phyloP scores from a whole-genome alignment of 805 yeast species.

The Kazachstania martiniae region DNA sequence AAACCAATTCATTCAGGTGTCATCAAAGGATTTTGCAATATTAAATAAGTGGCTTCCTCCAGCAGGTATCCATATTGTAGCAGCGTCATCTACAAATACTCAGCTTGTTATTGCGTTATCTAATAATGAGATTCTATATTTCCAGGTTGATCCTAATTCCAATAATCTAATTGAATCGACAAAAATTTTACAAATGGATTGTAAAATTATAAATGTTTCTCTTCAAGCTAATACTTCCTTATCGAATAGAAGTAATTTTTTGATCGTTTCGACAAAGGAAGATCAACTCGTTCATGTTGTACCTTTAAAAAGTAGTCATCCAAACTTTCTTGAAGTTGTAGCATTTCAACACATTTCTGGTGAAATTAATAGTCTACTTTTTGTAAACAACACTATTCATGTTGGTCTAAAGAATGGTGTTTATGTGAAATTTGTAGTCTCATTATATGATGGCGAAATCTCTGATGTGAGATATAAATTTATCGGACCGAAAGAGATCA shows the following conservation, averaged over 20 bases:
- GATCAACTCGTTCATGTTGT: slow-evolving; percentile 62
- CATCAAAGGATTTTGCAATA: slow-evolving; percentile 24
- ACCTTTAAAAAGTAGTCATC: slow-evolving; percentile 35
- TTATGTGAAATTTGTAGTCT: slow-evolving; percentile 42
- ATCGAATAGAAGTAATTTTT: slow-evolving; percentile 35
- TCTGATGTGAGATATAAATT: slow-evolving; percentile 58
- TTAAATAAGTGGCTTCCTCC: slow-evolving; percentile 76
- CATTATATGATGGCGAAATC: slow-evolving; percentile 47
- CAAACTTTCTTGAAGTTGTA: slow-evolving; percentile 46
- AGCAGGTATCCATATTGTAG: slow-evolving; percentile 51
- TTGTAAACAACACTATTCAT: slow-evolving; percentile 35
- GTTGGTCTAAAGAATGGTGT: slow-evolving; percentile 82
- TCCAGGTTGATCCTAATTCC: slow-evolving; percentile 40
- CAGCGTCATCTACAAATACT: slow-evolving; percentile 50
- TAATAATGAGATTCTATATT: slow-evolving; percentile 66
- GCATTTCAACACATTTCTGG: slow-evolving; percentile 60
- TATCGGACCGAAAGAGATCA: slow-evolving; percentile 59
- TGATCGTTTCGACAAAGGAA: slow-evolving; percentile 60
- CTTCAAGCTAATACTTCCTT: slow-evolving; percentile 34
- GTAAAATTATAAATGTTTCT: slow-evolving; percentile 43
- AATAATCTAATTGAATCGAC: slow-evolving; percentile 51
- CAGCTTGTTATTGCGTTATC: slow-evolving; percentile 68
- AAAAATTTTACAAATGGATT: slow-evolving; percentile 43
- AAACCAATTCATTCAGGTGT: slow-evolving; percentile 56
- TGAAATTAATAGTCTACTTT: slow-evolving; percentile 30